Conservation (phyloP, 495 filamentous ascomycete genomes). For the Penicillium antarcticum region DNA sequence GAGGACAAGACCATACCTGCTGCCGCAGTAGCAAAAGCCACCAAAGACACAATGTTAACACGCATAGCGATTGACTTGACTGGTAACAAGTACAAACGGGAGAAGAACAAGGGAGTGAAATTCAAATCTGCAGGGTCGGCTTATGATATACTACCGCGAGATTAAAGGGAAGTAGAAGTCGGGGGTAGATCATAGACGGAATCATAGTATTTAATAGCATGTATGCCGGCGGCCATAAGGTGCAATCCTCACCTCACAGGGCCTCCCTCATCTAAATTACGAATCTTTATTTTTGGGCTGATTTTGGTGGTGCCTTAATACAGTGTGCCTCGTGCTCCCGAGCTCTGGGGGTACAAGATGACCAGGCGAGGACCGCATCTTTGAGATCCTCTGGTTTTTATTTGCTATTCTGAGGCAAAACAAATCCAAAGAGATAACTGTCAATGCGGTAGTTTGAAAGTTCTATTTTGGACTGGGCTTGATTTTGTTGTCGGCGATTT, state of each 20-base stretch:
- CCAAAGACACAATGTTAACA: constrained; percentile 9
- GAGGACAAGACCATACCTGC: constrained; percentile 11
- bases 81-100: background rate
- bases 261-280: background rate
- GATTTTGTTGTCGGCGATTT: constrained; percentile 9
- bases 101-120: background rate
- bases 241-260: background rate
- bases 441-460: constrained; percentile 3
- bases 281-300: constrained; percentile 15
- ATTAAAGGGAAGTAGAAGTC: constrained; percentile 2
- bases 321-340: constrained; percentile 17
- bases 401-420: background rate
- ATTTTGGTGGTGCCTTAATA: constrained; percentile 10
- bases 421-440: background rate
- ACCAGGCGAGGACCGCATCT: constrained; percentile 5
- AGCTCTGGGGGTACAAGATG: constrained; percentile 15
- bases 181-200: background rate
- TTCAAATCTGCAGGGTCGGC: background rate
- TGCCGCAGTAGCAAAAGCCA: constrained; percentile 16
- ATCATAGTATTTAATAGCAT: constrained; percentile 11
- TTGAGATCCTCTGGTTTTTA: background rate
- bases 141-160: background rate
- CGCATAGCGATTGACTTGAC: constrained; percentile 14
- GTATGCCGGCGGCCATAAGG: background rate
- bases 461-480: constrained; percentile 9